Evolutionary conservation across 169 alveolate species (phyloP).

Genomic region (Nephromyces sp.): DNA sequence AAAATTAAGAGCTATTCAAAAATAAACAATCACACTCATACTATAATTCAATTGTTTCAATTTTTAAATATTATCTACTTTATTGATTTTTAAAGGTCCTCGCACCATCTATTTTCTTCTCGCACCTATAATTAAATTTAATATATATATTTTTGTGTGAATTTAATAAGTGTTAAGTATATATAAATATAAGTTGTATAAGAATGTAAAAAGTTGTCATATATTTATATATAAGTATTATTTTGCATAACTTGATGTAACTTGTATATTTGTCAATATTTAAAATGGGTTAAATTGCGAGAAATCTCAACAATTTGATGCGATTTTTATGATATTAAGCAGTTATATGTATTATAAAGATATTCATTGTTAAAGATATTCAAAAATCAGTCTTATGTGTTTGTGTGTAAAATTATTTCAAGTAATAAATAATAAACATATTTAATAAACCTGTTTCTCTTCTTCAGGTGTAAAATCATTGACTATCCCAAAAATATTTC

Average conservation of each 20-base stretch:
- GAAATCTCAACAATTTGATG: neutral
- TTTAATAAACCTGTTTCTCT: constrained; percentile 71
- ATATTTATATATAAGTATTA: neutral
- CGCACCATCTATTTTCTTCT: constrained; percentile 88
- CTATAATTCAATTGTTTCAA: no score
- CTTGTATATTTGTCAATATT: neutral
- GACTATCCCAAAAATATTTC: constrained; percentile 79
- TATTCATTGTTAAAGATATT: neutral
- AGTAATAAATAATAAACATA: neutral
- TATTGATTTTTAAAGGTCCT: no score
- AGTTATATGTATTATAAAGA: neutral
- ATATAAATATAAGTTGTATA: neutral
- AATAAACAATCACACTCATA: no score
- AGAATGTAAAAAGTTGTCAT: neutral
- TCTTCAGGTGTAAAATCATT: constrained; percentile 91
- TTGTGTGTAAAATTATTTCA: neutral
- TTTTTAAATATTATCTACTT: no score
- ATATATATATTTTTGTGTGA: neutral
- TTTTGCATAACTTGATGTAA: neutral
- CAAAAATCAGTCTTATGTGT: neutral
- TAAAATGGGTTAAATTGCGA: neutral
- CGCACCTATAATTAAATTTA: constrained; percentile 22
- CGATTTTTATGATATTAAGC: neutral
- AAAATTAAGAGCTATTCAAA: no score
- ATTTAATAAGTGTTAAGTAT: neutral